Evolutionary conservation across 2,329 filamentous ascomycete species (phyloP), one percentile per base, ranked within the genome.

Genomic region (Albifimbria verrucaria): DNA sequence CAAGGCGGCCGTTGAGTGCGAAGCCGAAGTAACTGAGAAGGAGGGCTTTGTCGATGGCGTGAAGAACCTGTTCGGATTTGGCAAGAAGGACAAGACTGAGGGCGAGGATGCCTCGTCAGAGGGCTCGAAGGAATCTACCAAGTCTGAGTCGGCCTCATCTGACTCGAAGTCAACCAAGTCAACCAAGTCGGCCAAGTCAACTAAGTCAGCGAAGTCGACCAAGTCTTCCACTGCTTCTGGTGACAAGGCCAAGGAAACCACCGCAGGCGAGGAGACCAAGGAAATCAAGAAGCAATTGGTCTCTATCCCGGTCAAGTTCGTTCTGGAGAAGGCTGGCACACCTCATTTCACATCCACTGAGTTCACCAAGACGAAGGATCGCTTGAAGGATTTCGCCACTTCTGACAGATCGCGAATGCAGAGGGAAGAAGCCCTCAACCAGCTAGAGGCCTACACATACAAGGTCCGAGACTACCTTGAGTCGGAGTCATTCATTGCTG

Each of bases 21-120:
- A 96, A 68, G 83, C 88, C 23, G 89, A 95, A 50, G 80, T 79
- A 4, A 69, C 73, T 9, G 85, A 86, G 71, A 90, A 92, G 68
- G 90, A 89, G 58, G 86, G 88, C 49, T 82, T 97, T 48, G 89
- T 97, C 47, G 93, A 96, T 65, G 92, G 91, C 43, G 90, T 97
- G 59, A 99, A 99, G 79, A 95, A 92, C 59, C 83, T 97, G 57
- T 95, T 99, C 66, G 94, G 94, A 6, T 92, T 97, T 67, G 94
- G 93, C 23, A 89, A 89, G 65, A 96, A 96, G 73, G 88, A 89
- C 26, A 80, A 83, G 54, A 88, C 87, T 48, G 88, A 87, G 46
- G 78, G 76, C 21, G 83, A 80, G 51, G 77, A 69, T 4, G 70
- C 72, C 24, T 61, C 52, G 70, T 67, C 24, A 4, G 63, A 68